Percentiles rank a stretch among this genome's conserved stretches.
Conservation (phyloP, 306 rosid species). For the Pueraria montana region DNA sequence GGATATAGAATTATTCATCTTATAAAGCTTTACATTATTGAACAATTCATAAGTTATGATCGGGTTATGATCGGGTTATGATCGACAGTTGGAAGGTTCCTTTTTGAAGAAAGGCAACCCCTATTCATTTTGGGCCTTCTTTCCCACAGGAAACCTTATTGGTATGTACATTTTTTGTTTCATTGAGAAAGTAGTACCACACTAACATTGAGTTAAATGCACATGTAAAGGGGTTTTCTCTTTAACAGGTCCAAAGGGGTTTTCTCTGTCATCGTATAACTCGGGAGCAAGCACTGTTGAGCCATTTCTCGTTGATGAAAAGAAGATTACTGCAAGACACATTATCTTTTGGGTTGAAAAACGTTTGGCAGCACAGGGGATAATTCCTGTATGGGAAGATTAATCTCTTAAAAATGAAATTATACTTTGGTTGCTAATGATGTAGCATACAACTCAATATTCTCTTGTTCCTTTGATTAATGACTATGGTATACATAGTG, state of each 20-base stretch:
- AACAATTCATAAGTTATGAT: constrained; percentile 26
- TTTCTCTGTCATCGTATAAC: constrained; percentile 85
- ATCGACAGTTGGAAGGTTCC: constrained; percentile 85
- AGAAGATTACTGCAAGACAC: constrained; percentile 79
- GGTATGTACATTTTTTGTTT: constrained; percentile 55
- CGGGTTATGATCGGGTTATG: constrained; percentile 39
- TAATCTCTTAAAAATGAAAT: constrained; percentile 38
- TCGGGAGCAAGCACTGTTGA: constrained; percentile 83
- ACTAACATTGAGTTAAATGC: constrained; percentile 21
- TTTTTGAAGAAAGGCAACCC: constrained; percentile 72
- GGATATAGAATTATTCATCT: not conserved
- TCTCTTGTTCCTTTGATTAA: constrained; percentile 38
- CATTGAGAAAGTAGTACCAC: constrained; percentile 11
- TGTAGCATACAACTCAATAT: constrained; percentile 52
- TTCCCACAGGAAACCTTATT: constrained; percentile 73
- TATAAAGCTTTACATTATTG: constrained; percentile 1
- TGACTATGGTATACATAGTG: constrained; percentile 38
- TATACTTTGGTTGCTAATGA: constrained; percentile 49
- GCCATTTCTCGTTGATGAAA: constrained; percentile 92
- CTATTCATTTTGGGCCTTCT: constrained; percentile 89
- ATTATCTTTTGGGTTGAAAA: constrained; percentile 93
- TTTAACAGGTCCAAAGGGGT: constrained; percentile 90
- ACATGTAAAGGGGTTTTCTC: constrained; percentile 1
- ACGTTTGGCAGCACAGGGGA: constrained; percentile 98
- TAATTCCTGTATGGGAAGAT: constrained; percentile 91